Conservation (phyloP, 345 rosid species). For the Pelargonium nanum region DNA sequence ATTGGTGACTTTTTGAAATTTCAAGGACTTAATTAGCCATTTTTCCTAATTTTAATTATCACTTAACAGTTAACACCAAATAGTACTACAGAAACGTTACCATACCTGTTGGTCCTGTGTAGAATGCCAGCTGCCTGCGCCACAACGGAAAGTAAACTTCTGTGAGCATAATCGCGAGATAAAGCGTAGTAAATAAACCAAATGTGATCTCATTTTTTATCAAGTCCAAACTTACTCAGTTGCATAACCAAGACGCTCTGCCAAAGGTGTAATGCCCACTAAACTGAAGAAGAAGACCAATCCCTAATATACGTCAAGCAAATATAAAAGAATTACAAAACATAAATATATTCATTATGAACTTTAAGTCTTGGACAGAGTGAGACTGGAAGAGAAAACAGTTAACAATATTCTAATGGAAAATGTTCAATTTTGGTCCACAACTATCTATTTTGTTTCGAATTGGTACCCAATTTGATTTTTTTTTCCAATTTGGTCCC, state of each 20-base stretch:
- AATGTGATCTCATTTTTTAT: neutral
- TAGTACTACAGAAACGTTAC: neutral
- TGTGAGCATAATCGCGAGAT: neutral
- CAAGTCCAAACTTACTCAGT: slow-evolving; percentile 27
- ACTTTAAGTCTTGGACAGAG: neutral
- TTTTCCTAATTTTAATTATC: neutral
- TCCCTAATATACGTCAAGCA: slow-evolving; percentile 19
- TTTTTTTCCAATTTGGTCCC: too few species aligned
- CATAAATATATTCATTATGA: neutral
- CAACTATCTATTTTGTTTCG: too few species aligned
- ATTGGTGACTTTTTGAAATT: too few species aligned
- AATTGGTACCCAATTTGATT: too few species aligned
- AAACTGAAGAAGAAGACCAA: slow-evolving; percentile 38
- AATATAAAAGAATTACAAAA: neutral
- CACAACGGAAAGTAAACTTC: slow-evolving; percentile 3
- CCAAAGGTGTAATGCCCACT: slow-evolving; percentile 41
- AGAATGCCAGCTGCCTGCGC: slow-evolving; percentile 42
- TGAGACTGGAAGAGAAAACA: neutral
- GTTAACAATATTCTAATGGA: too few species aligned
- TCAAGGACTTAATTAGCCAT: too few species aligned
- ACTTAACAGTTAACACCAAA: neutral
- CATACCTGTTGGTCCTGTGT: slow-evolving; percentile 39
- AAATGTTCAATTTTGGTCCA: too few species aligned
- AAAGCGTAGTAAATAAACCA: neutral
- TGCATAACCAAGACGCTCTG: slow-evolving; percentile 44